These are phyloP conservation scores for Ogataea pini DNA, from an alignment of 805 yeast species.

Conservation along the genomic window DNA sequence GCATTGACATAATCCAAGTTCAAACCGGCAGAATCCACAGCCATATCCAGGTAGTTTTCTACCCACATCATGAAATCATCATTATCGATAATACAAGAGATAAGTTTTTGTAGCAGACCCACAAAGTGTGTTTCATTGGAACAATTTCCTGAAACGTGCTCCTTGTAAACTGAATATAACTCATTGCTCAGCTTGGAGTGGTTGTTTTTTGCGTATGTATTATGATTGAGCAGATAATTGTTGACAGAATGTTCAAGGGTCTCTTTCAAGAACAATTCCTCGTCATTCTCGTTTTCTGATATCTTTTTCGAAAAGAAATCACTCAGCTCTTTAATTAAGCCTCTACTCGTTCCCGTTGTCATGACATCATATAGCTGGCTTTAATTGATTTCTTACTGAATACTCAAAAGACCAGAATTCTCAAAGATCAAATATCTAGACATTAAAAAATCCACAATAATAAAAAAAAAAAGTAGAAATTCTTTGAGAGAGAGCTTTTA, in stretches of 20 bases:
- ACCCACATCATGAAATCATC: constrained; percentile 50
- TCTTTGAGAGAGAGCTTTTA: too few relatives aligned
- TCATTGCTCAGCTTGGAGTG: constrained; percentile 39
- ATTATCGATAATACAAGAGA: constrained; percentile 34
- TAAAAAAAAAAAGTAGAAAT: neutral
- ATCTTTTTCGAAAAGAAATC: constrained; percentile 8
- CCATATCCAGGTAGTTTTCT: constrained; percentile 46
- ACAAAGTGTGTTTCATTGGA: constrained; percentile 41
- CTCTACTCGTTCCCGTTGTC: constrained; percentile 18
- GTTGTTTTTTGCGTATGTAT: constrained; percentile 35
- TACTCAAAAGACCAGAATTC: too few relatives aligned
- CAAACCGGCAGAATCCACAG: constrained; percentile 60
- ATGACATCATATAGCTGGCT: neutral
- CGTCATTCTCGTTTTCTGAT: neutral
- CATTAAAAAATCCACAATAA: neutral
- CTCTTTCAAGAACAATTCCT: neutral
- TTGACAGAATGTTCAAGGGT: constrained; percentile 5
- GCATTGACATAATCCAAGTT: constrained; percentile 34
- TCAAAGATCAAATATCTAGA: too few relatives aligned
- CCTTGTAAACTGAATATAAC: constrained; percentile 38
- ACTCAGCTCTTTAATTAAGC: constrained; percentile 16
- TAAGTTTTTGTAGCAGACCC: constrained; percentile 38
- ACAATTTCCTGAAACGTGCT: constrained; percentile 33
- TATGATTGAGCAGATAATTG: constrained; percentile 34
- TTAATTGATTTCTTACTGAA: too few relatives aligned